These are phyloP conservation scores for Pharus latifolius DNA, from an alignment of 176 grass and related monocot genomes.

Conservation along the genomic window DNA sequence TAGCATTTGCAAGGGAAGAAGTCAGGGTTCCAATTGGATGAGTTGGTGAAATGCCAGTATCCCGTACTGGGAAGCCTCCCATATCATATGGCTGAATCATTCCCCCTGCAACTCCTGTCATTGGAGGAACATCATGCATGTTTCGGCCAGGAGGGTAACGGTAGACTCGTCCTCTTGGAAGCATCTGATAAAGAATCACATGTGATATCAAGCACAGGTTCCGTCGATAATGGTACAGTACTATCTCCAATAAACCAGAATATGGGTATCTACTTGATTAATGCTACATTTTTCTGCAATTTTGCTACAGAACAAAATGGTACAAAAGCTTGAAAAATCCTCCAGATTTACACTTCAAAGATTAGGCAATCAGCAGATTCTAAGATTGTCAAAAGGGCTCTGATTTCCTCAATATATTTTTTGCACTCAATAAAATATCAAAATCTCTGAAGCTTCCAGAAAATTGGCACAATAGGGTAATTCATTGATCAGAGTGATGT, in stretches of 20 bases:
- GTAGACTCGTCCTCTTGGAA: conserved; percentile 55
- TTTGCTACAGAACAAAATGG: neutral
- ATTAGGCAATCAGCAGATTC: too few species aligned
- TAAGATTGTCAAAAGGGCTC: too few species aligned
- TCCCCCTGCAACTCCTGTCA: conserved; percentile 38
- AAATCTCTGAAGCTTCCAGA: too few species aligned
- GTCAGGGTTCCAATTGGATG: conserved; percentile 32
- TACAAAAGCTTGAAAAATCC: too few species aligned
- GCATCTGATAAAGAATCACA: conserved; percentile 24
- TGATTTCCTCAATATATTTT: too few species aligned
- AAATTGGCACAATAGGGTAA: too few species aligned
- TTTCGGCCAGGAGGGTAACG: conserved; percentile 47
- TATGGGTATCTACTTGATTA: neutral
- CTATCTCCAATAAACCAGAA: neutral
- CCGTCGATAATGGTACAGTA: neutral
- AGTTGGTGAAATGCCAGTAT: conserved; percentile 28
- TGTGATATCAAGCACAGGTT: neutral
- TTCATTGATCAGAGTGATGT: neutral
- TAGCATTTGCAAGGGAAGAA: conserved; percentile 50
- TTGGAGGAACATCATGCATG: conserved; percentile 30
- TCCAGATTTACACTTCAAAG: too few species aligned
- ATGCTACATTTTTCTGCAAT: neutral
- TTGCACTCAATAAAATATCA: too few species aligned
- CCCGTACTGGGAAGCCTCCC: conserved; percentile 32
- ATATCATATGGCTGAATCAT: conserved; percentile 55